phyloP scores from a whole-genome alignment of 2,329 filamentous ascomycete genomes.

The Penicillium sp. region DNA sequence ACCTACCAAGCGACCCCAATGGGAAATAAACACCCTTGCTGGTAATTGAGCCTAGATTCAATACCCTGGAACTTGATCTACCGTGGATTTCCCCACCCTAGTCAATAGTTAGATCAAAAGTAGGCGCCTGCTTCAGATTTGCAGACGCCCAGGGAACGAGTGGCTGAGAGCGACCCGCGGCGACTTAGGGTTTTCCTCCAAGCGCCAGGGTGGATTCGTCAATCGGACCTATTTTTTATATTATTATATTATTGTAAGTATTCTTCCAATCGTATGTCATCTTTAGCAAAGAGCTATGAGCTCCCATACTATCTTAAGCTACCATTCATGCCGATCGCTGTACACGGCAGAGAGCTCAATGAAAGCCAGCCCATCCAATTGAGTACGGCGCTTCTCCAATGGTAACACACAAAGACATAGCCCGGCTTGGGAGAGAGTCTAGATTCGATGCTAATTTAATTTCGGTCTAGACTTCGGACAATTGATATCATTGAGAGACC shows the following conservation, averaged over 20 bases:
- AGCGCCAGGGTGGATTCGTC: conserved; percentile 29
- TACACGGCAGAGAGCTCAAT: not conserved
- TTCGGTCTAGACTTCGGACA: conserved; percentile 13
- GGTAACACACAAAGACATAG: conserved; percentile 10
- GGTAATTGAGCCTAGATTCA: not conserved
- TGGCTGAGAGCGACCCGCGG: conserved; percentile 25
- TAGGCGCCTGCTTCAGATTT: conserved; percentile 21
- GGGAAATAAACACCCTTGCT: not conserved
- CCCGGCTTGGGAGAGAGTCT: conserved; percentile 4
- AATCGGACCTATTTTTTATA: not conserved
- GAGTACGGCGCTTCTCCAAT: not conserved
- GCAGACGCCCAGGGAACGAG: conserved; percentile 13
- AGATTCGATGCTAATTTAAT: conserved; percentile 16
- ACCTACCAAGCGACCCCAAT: not conserved
- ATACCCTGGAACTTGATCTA: conserved; percentile 20
- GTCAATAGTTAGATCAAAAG: not conserved
- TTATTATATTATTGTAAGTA: not conserved
- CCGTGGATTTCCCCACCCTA: not conserved
- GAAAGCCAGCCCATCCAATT: not conserved
- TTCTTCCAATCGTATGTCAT: not conserved
- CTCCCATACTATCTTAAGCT: not conserved
- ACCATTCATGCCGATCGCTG: not conserved
- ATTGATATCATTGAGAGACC: not conserved
- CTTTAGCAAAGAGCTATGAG: not conserved
- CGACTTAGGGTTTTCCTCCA: conserved; percentile 16